A percentile compares a stretch with the other conserved stretches of the same genome.
phyloP scores from a whole-genome alignment of 176 grass and related monocot species.

The Zizania latifolia region DNA sequence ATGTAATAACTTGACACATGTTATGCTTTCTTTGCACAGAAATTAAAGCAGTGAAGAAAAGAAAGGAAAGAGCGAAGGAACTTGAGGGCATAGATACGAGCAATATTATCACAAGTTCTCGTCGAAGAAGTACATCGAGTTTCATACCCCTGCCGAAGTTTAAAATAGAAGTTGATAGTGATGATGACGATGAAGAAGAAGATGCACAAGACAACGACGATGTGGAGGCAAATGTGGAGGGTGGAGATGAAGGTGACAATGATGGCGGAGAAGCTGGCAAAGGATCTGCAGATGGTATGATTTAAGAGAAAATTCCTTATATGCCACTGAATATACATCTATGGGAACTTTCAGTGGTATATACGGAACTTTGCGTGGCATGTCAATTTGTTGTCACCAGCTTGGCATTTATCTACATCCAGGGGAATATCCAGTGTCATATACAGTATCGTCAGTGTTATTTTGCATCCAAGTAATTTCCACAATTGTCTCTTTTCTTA shows the following conservation, averaged over 20 bases:
- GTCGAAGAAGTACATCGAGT: constrained; percentile 57
- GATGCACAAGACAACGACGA: constrained; percentile 21
- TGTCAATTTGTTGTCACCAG: neutral
- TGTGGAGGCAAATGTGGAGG: constrained; percentile 45
- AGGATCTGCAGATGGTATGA: constrained; percentile 47
- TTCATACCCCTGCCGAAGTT: constrained; percentile 66
- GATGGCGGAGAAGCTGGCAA: constrained; percentile 31
- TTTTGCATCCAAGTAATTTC: neutral
- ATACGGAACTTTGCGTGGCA: too few relatives aligned
- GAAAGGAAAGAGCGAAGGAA: constrained; percentile 93
- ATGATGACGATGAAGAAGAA: constrained; percentile 44
- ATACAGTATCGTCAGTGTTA: neutral
- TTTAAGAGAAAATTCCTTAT: too few relatives aligned
- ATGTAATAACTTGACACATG: constrained; percentile 11
- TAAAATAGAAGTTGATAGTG: constrained; percentile 49
- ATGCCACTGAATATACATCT: too few relatives aligned
- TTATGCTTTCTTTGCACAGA: constrained; percentile 44
- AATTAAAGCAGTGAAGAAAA: constrained; percentile 85
- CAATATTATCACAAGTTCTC: constrained; percentile 91
- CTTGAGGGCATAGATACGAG: constrained; percentile 94
- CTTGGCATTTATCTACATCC: neutral
- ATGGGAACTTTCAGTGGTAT: too few relatives aligned
- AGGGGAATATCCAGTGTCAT: neutral
- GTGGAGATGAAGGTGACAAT: constrained; percentile 35
- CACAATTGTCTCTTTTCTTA: neutral